A percentile compares a stretch with the other conserved stretches of the same genome.
These are phyloP conservation scores for Anisogramma anomala DNA, from an alignment of 2,329 filamentous ascomycete genomes.

Conservation along the genomic window DNA sequence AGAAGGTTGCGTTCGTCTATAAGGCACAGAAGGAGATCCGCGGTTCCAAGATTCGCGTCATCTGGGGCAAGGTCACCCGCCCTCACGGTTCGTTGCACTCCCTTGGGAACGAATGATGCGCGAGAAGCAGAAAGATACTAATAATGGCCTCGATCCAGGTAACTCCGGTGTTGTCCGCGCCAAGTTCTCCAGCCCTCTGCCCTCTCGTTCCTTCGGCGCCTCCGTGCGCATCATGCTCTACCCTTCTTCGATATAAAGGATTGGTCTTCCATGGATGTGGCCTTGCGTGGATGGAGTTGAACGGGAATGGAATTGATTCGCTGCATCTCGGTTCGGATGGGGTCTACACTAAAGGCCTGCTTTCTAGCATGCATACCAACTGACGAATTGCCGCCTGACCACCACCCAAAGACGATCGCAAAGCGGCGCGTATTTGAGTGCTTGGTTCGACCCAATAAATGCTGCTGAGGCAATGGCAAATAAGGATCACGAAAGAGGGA, in stretches of 20 bases:
- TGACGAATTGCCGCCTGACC: conserved; percentile 14
- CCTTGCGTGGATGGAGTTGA: conserved; percentile 22
- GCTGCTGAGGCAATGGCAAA: conserved; percentile 8
- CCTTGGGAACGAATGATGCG: conserved; percentile 4
- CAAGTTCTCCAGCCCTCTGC: conserved; percentile 93
- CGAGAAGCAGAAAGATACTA: conserved; percentile 6
- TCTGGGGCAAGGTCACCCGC: conserved; percentile 97
- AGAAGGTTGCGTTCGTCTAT: conserved; percentile 99
- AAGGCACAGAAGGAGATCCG: conserved; percentile 88
- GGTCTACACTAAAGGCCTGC: conserved; percentile 12
- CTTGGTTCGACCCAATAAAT: conserved; percentile 15
- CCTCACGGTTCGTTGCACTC: conserved; percentile 62
- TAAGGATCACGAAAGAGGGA: conserved; percentile 8
- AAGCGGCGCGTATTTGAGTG: conserved; percentile 14
- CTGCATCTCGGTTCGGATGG: conserved; percentile 17
- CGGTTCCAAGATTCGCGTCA: conserved; percentile 96
- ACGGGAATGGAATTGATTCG: conserved; percentile 17
- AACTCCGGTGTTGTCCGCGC: conserved; percentile 97
- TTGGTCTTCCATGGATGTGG: conserved; percentile 25
- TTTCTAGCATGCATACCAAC: conserved; percentile 16
- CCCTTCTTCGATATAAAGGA: conserved; percentile 87
- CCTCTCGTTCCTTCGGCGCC: conserved; percentile 91
- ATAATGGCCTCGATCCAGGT: conserved; percentile 39
- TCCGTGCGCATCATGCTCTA: conserved; percentile 96
- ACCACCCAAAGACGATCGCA: conserved; percentile 10